phyloP scores from a whole-genome alignment of 192 early-diverging fungal genomes.

The Coemansia biformis region DNA sequence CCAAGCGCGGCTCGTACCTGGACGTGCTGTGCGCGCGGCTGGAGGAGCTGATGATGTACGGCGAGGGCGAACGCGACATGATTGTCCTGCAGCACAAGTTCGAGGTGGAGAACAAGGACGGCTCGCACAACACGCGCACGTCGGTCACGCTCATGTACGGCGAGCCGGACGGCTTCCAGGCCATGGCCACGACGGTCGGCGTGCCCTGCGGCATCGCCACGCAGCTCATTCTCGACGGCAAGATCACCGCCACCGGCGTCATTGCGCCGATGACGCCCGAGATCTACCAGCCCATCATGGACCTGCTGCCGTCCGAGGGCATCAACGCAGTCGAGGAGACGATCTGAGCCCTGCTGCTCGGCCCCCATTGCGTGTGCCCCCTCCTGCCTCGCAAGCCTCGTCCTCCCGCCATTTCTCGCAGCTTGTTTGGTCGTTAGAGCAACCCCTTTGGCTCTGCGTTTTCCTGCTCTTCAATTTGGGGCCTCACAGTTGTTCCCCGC shows the following conservation, averaged over 20 bases:
- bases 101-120: conserved; percentile 86
- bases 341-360: no score
- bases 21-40: conserved; percentile 94
- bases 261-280: conserved; percentile 87
- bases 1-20: conserved; percentile 69
- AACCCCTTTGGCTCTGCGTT: conserved; percentile 2
- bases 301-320: conserved; percentile 80
- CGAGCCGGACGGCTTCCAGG: conserved; percentile 76
- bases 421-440: not conserved
- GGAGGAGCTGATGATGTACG: conserved; percentile 95
- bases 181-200: conserved; percentile 98
- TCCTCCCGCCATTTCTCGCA: no score
- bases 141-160: conserved; percentile 93
- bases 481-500: no score
- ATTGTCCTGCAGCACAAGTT: conserved; percentile 97
- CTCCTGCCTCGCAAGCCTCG: no score
- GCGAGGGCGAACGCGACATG: conserved; percentile 88
- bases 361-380: no score
- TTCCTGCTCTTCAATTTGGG: no score
- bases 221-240: conserved; percentile 87
- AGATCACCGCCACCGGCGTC: conserved; percentile 72
- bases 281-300: conserved; percentile 86
- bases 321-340: conserved; percentile 78
- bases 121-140: conserved; percentile 77
- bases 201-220: conserved; percentile 94